Base-by-base conservation (phyloP, 2,329 filamentous ascomycete genomes). In the Esteya vermicola region DNA sequence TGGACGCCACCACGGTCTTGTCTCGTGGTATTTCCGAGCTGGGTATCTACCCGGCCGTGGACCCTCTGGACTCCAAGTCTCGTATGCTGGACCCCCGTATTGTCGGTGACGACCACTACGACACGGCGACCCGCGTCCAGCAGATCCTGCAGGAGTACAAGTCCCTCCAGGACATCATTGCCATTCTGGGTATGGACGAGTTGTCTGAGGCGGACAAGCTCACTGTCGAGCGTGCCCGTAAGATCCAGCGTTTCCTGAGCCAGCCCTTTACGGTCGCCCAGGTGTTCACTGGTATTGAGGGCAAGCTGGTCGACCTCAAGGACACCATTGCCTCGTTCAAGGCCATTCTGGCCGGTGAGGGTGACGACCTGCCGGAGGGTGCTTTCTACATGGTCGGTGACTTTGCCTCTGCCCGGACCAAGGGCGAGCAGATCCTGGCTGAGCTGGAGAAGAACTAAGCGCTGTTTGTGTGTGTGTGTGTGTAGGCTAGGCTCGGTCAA, bases 111-210 rank as follows among this genome's bases (percentile, higher is more conserved):
- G 91, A 98, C 48, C 91, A 98, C 78, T 98, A 98, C 81, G 65
- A 86, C 48, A 89, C 79, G 57, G 91, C 91, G 64, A 84, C 83
- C 64, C 81, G 81, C 57, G 91, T 98, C 60, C 91, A 98, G 76
- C 86, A 94, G 73, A 96, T 95, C 70, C 81, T 98, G 63, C 91
- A 98, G 73, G 91, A 96, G 77, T 98, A 98, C 84, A 96, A 96
- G 84, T 96, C 89, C 51, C 85, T 98, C 54, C 91, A 98, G 75
- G 91, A 98, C 75, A 98, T 98, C 80, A 95, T 95, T 75, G 91
- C 91, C 68, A 98, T 98, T 86, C 71, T 96, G 64, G 89, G 89
- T 81, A 96, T 98, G 91, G 91, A 98, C 68, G 91, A 98, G 67
- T 72, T 98, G 70, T 96, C 91, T 51, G 91, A 96, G 76, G 83